A percentile compares a stretch with the other conserved stretches of the same genome.
Conservation (phyloP, 345 rosid genomes). For the Brassica napus region Da-Ae NC_063451.1:44833001-44833500, state of each 20-base stretch:
- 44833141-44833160: slow-evolving; percentile 86
- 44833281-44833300: slow-evolving; percentile 95
- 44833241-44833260: slow-evolving; percentile 86
- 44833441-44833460: slow-evolving; percentile 34
- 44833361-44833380: slow-evolving; percentile 30
- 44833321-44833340: slow-evolving; percentile 86
- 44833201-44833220: slow-evolving; percentile 25
- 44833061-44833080: slow-evolving; percentile 87
- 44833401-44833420: slow-evolving; percentile 23
- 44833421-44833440: slow-evolving; percentile 45
- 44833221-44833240: slow-evolving; percentile 60
- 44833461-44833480: slow-evolving; percentile 24
- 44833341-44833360: slow-evolving; percentile 60
- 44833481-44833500: slow-evolving; percentile 43
- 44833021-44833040: slow-evolving; percentile 93
- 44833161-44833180: slow-evolving; percentile 24
- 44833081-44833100: slow-evolving; percentile 68
- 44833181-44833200: slow-evolving; percentile 11
- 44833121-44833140: slow-evolving; percentile 64
- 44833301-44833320: slow-evolving; percentile 82
- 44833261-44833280: slow-evolving; percentile 70
- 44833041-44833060: slow-evolving; percentile 91
- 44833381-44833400: slow-evolving; percentile 44
- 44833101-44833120: slow-evolving; percentile 87
- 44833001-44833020: slow-evolving; percentile 78